phyloP scores from a whole-genome alignment of 345 rosid species.

The Bruguiera parviflora region DNA sequence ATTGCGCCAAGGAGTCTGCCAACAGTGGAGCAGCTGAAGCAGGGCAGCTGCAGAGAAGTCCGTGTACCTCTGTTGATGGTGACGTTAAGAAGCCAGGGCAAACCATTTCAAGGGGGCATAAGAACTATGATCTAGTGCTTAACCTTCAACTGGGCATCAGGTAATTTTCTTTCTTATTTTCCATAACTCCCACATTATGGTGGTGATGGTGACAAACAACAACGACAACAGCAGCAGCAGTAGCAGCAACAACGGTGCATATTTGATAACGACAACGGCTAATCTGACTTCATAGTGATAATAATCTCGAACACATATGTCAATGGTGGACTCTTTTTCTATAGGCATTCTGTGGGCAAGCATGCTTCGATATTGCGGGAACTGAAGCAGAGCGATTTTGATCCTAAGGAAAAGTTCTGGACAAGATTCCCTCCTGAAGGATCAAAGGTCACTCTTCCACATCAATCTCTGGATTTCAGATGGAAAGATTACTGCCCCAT shows the following conservation, averaged over 20 bases:
- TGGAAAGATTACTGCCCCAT: conserved; percentile 86
- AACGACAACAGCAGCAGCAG: too few relatives aligned
- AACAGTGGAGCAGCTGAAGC: conserved; percentile 6
- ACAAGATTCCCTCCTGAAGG: conserved; percentile 74
- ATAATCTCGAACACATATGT: background rate
- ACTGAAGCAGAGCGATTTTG: conserved; percentile 60
- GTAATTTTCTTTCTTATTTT: conserved; percentile 12
- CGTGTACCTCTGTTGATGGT: conserved; percentile 29
- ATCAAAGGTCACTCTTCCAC: conserved; percentile 71
- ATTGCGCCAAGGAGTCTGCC: background rate
- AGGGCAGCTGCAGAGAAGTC: conserved; percentile 6
- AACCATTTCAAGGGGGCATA: conserved; percentile 54
- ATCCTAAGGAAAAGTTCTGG: conserved; percentile 74
- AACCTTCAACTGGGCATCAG: conserved; percentile 76
- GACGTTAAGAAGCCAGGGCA: conserved; percentile 63
- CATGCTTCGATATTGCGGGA: conserved; percentile 50
- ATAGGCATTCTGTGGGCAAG: conserved; percentile 63
- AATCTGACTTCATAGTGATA: too few relatives aligned
- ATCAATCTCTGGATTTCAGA: conserved; percentile 58
- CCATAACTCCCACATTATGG: too few relatives aligned
- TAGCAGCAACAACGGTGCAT: background rate
- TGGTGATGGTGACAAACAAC: too few relatives aligned
- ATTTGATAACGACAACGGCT: background rate
- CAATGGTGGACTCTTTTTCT: background rate
- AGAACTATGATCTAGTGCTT: conserved; percentile 65